Conservation (phyloP, 2,329 filamentous ascomycete species). For the Davidsoniella eucalypti region DNA sequence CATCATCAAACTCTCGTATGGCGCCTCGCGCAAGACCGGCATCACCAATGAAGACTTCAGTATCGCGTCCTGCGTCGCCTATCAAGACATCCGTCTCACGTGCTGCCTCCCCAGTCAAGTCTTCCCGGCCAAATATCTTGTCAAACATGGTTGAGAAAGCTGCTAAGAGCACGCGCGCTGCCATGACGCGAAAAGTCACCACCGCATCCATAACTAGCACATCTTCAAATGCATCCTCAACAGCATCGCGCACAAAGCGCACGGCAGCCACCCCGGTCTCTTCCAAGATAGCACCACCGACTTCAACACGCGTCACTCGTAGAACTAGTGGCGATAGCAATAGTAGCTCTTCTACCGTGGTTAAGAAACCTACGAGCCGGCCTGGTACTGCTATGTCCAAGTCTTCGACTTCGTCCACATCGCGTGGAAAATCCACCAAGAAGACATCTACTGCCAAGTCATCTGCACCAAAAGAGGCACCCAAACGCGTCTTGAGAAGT, state of each 20-base stretch:
- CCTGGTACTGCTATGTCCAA: constrained; percentile 25
- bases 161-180: constrained; percentile 36
- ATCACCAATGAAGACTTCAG: constrained; percentile 15
- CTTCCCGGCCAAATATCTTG: constrained; percentile 22
- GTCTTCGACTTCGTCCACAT: constrained; percentile 10
- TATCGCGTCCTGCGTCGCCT: constrained; percentile 22
- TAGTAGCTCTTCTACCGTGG: constrained; percentile 46
- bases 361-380: constrained; percentile 32
- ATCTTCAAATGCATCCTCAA: constrained; percentile 26
- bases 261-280: constrained; percentile 14
- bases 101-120: constrained; percentile 47
- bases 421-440: constrained; percentile 27
- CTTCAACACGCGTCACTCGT: constrained; percentile 33
- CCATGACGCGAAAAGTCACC: constrained; percentile 30
- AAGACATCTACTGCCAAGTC: constrained; percentile 33
- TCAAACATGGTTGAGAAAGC: constrained; percentile 41
- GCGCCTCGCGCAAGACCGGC: constrained; percentile 23
- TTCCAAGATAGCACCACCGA: constrained; percentile 25
- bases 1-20: constrained; percentile 63
- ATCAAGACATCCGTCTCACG: constrained; percentile 29
- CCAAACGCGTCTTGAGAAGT: constrained; percentile 39
- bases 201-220: constrained; percentile 29
- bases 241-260: constrained; percentile 14
- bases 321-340: constrained; percentile 47
- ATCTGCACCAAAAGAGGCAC: constrained; percentile 30